Base-by-base conservation (phyloP, 768 basidiomycete species). In the Boletus sp. region DNA sequence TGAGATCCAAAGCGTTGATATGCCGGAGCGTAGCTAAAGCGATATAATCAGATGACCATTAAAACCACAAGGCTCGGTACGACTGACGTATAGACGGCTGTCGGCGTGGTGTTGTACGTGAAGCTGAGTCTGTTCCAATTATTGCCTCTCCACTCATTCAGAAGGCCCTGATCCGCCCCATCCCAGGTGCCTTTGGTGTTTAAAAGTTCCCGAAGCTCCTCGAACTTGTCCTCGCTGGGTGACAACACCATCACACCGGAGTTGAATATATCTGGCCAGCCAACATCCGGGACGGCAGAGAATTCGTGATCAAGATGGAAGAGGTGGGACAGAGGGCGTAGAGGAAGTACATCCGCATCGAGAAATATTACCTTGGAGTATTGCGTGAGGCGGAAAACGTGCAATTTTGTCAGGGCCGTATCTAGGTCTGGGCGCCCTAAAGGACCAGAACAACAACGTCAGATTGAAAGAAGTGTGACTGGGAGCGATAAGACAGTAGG, bases 221-320 rank as follows among this genome's bases (percentile, higher is more conserved):
- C 75, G 69, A 96, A 99, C 66, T 94, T 93, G 58, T 86, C 83
- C 61, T 89, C 80, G 10, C 85, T 84, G 1, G 94, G 94, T 50
- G 82, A 79, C 35, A 93, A 72, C 47, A 98, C 93, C 73, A 99
- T 80, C 43, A 98, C 86, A 37, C 97, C 97, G 23, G 95, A 96
- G 71, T 99, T 99, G 78, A 99, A 99, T 57, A 97, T 95, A 72
- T 99, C 97, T 38, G 97, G 97, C 97, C 97, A 99, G 61, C 97
- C 97, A 32, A 94, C 91, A 71, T 99, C 97, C 11, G 97, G 94
- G 8, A 87, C 90, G 9, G 97, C 97, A 39, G 94, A 87, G 67
- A 99, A 94, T 57, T 90, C 85, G 68, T 87, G 78, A 5, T 88
- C 81, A 44, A 89, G 72, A 33, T 79, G 77, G 72, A 99, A 98